Evolutionary conservation across 495 filamentous ascomycete genomes (phyloP).

Genomic region (Neurospora terricola): DNA sequence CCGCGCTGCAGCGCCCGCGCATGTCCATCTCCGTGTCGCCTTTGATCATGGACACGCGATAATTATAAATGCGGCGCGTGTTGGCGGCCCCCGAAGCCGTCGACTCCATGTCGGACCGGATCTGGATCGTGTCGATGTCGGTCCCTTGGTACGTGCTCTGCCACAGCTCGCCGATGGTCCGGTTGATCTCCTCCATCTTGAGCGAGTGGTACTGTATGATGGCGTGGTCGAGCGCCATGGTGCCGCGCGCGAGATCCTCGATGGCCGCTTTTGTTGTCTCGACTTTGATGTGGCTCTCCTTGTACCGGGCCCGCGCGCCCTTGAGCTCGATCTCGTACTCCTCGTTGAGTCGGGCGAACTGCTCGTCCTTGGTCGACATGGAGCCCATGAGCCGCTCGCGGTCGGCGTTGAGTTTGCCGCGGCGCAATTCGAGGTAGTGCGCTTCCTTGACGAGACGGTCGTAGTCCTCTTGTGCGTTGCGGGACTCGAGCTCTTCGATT

Average conservation of each 20-base stretch:
- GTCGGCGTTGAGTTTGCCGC: conserved; percentile 45
- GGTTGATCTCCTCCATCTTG: conserved; percentile 99
- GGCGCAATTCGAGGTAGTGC: conserved; percentile 46
- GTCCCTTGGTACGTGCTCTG: conserved; percentile 93
- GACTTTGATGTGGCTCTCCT: conserved; percentile 80
- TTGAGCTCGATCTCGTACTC: conserved; percentile 86
- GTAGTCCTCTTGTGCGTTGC: conserved; percentile 75
- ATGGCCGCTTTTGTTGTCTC: conserved; percentile 88
- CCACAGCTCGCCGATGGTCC: conserved; percentile 91
- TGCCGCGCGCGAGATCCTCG: conserved; percentile 77
- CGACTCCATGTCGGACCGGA: conserved; percentile 77
- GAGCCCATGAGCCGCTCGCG: conserved; percentile 50
- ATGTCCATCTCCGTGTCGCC: conserved; percentile 98
- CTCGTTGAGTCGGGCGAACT: conserved; percentile 53
- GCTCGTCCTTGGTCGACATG: conserved; percentile 72
- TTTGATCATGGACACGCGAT: conserved; percentile 98
- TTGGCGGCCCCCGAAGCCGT: conserved; percentile 27
- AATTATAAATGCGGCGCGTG: conserved; percentile 85
- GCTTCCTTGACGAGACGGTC: conserved; percentile 63
- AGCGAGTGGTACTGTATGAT: conserved; percentile 92
- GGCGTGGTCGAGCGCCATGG: conserved; percentile 74
- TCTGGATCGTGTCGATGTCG: conserved; percentile 93
- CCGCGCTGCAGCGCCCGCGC: conserved; percentile 93
- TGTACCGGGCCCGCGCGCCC: conserved; percentile 70
- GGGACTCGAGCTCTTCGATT: conserved; percentile 64